Evolutionary conservation across 2,329 filamentous ascomycete species (phyloP).

Genomic region (Cladorrhinum sp.): DNA sequence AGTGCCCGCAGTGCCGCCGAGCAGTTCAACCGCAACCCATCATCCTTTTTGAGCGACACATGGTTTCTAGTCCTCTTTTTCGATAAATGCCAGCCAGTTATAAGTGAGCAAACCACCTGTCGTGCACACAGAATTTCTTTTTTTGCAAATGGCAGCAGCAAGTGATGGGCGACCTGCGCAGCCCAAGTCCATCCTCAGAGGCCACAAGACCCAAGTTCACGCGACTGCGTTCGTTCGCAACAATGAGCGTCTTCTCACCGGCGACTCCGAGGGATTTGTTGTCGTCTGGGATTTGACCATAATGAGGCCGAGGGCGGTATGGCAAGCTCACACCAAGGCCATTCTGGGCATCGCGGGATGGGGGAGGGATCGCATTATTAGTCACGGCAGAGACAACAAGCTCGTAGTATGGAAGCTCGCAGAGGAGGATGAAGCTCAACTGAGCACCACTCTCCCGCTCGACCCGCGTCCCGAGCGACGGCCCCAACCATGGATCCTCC

Average conservation of each 20-base stretch:
- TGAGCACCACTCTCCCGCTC: slow-evolving; percentile 70
- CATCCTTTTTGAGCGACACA: neutral
- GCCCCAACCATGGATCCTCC: slow-evolving; percentile 77
- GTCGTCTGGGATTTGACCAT: slow-evolving; percentile 80
- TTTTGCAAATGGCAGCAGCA: slow-evolving; percentile 28
- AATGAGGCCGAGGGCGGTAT: slow-evolving; percentile 78
- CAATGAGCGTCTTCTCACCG: slow-evolving; percentile 77
- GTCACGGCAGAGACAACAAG: slow-evolving; percentile 86
- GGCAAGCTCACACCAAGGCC: slow-evolving; percentile 77
- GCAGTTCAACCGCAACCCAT: no score
- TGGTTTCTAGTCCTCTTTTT: neutral
- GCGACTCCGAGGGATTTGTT: slow-evolving; percentile 86
- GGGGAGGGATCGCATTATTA: slow-evolving; percentile 71
- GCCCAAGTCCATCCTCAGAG: slow-evolving; percentile 69
- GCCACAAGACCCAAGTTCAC: slow-evolving; percentile 79
- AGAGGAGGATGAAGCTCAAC: slow-evolving; percentile 54
- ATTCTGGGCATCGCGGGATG: slow-evolving; percentile 74
- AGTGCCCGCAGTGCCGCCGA: no score
- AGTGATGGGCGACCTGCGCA: slow-evolving; percentile 33
- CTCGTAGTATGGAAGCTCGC: slow-evolving; percentile 79
- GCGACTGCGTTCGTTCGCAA: slow-evolving; percentile 66
- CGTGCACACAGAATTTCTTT: neutral
- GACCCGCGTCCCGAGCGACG: slow-evolving; percentile 51
- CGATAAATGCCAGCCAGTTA: slow-evolving; percentile 2
- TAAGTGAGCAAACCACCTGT: neutral